Evolutionary conservation across 1,284 basidiomycete species (phyloP), one percentile per base, ranked within the genome.

Genomic region (Rhodotorula sp.): DNA sequence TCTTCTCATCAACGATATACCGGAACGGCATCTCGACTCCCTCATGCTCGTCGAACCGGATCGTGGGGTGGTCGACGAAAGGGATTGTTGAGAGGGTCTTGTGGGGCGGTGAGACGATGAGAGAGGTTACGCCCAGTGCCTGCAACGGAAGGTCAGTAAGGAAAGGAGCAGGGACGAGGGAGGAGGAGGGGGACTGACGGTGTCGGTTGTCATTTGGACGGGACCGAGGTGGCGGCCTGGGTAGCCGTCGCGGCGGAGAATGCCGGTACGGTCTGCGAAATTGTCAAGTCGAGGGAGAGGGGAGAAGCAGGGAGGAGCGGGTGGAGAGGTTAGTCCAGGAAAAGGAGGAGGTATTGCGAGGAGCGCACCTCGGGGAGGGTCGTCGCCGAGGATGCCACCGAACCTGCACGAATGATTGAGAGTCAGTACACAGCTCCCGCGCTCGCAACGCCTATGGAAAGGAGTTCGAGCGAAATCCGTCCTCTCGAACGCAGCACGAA

Each of bases 41-140:
- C 80, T 96, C 94, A 77, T 85, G 83, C 46, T 83, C 79, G 77
- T 89, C 90, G 83, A 96, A 96, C 22, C 77, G 82, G 76, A 97
- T 94, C 0, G 91, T 94, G 0, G 94, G 94, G 79, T 87, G 86
- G 76, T 92, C 88, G 48, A 88, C 81, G 76, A 88, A 94, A 1
- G 86, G 85, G 63, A 95, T 92, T 52, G 88, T 79, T 55, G 87
- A 82, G 20, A 95, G 81, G 2, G 85, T 84, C 47, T 87, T 81
- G 78, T 87, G 85, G 78, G 96, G 92, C 70, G 90, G 83, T 44
- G 26, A 28, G 0, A 94, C 89, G 22, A 96, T 89, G 4, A 86
- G 81, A 79, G 95, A 97, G 0, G 92, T 94, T 10, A 98, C 94
- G 13, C 90, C 92, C 0, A 98, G 83, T 0, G 95, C 95, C 64